Evolutionary conservation across 2,329 filamentous ascomycete species (phyloP), one percentile per base, ranked within the genome.

Genomic region (Colletotrichum sp.): DNA sequence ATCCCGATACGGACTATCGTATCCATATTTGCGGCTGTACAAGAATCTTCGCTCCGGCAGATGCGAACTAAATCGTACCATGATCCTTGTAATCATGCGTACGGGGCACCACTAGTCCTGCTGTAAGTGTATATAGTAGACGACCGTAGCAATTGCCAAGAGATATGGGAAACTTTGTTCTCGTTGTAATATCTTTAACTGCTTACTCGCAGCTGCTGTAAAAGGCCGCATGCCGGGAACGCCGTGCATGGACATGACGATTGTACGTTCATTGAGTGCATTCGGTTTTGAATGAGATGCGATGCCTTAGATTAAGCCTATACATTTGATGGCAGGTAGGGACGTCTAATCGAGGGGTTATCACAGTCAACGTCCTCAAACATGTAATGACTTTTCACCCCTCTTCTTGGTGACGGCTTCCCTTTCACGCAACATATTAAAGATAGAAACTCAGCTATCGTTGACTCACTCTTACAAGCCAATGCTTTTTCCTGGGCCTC

Each of bases 341-440:
- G 34, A 16, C 18, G 18, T 44, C 9, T 44, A n/a, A n/a, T n/a
- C 0, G 3, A 6, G 18, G 18, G 9, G 18, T 6, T 49, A 8
- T 21, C n/a, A 7, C n/a, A 4, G 1, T 21, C 1, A 3, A 52
- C 10, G n/a, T 52, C 44, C 10, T 21, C 44, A 21, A 52, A 21
- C 10, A 8, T 1, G 15, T 12, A 4, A 0, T 12, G 44, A 21
- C 6, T 21, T 52, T 7, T 21, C 10, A 1, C 2, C 9, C 4
- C 10, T 21, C 10, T 49, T 5, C 44, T 21, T 21, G 4, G n/a
- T 49, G 0, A 21, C n/a, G n/a, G 6, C 3, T 52, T 13, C 4
- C n/a, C n/a, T 52, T 13, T 52, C 6, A 24, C n/a, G 10, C n/a
- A 13, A 13, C 6, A 21, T 52, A 52, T 52, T 3, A 21, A 52